Percentiles rank a stretch among this genome's conserved stretches.
phyloP scores from a whole-genome alignment of 768 basidiomycete genomes.

The Russula vinacea region DNA sequence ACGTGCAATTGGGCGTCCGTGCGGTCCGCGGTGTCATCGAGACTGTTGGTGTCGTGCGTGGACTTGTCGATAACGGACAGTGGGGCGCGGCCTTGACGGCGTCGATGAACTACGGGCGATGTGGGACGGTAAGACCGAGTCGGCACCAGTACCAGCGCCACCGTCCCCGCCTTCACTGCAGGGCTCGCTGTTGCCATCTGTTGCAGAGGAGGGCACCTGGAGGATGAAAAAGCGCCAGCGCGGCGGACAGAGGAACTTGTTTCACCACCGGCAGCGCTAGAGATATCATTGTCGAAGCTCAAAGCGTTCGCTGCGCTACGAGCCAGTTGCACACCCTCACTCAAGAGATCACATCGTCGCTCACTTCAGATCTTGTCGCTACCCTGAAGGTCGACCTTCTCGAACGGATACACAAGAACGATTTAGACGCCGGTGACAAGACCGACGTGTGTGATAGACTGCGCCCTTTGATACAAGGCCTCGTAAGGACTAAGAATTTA shows the following conservation, averaged over 20 bases:
- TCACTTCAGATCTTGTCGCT: constrained; percentile 75
- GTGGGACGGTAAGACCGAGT: constrained; percentile 41
- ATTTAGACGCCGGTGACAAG: not conserved
- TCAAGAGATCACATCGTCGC: constrained; percentile 68
- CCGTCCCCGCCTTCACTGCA: not conserved
- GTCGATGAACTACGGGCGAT: constrained; percentile 64
- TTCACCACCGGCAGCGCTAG: constrained; percentile 5
- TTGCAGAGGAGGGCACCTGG: constrained; percentile 37
- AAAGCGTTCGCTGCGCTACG: constrained; percentile 70
- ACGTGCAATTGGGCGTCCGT: constrained; percentile 59
- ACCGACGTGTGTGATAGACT: constrained; percentile 55
- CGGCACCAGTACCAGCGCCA: not conserved
- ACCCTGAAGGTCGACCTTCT: constrained; percentile 65
- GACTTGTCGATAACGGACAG: constrained; percentile 78
- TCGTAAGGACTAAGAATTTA: constrained; percentile 68
- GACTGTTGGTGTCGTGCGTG: constrained; percentile 65
- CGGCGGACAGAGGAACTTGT: constrained; percentile 26
- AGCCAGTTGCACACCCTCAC: constrained; percentile 66
- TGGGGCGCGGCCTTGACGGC: constrained; percentile 85
- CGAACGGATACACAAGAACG: constrained; percentile 42
- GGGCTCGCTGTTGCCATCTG: constrained; percentile 31
- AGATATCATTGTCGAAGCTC: constrained; percentile 63
- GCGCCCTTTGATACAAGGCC: constrained; percentile 68
- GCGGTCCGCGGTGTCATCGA: constrained; percentile 72
- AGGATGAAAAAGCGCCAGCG: constrained; percentile 23